Evolutionary conservation across 1,284 basidiomycete species (phyloP).

Genomic region (Rhizoctonia solani): DNA sequence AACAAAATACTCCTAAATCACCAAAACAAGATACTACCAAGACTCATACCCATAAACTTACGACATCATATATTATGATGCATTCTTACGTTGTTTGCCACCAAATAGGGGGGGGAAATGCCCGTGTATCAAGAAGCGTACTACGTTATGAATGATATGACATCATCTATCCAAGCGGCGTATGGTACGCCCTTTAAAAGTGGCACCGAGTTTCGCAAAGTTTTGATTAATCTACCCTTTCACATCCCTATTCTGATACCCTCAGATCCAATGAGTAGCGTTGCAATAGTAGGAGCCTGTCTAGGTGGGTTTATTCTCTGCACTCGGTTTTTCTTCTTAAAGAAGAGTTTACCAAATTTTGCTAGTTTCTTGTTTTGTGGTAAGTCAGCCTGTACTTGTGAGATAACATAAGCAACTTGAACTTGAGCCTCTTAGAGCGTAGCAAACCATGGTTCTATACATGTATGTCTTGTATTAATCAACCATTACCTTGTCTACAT

Average conservation of each 20-base stretch:
- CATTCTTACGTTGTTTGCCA: background rate
- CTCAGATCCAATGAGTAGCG: background rate
- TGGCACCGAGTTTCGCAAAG: background rate
- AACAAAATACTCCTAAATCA: background rate
- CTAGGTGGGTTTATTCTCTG: constrained; percentile 12
- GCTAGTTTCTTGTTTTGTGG: constrained; percentile 19
- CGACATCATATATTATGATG: background rate
- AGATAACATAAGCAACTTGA: background rate
- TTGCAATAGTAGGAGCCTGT: constrained; percentile 14
- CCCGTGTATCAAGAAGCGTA: too few relatives aligned
- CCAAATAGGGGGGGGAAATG: background rate
- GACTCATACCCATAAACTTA: background rate
- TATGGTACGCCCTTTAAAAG: background rate
- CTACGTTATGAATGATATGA: too few relatives aligned
- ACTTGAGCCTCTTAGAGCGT: constrained; percentile 1
- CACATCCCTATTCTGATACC: background rate
- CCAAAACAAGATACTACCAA: background rate
- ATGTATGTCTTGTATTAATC: background rate
- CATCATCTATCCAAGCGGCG: background rate
- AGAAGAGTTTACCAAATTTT: background rate
- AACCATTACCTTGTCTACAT: background rate
- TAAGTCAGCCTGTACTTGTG: background rate
- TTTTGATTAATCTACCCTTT: background rate
- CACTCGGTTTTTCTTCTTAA: background rate
- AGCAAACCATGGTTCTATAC: constrained; percentile 30